Base-by-base conservation (phyloP, 768 basidiomycete genomes). In the Boletus rufocinnamomeus region DNA sequence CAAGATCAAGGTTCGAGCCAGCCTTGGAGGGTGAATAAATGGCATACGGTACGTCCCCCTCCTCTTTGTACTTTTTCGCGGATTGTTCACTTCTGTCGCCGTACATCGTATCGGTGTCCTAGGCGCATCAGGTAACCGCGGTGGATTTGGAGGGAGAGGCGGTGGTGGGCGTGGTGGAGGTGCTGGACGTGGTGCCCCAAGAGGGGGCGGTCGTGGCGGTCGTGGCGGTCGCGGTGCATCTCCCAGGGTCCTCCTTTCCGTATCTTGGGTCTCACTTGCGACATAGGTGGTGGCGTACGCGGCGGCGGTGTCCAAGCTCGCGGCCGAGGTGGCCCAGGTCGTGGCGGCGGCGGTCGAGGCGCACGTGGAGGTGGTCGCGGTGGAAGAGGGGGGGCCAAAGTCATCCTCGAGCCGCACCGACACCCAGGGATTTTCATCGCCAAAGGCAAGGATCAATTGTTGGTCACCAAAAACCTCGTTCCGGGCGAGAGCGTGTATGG, bases 401-500 rank as follows among this genome's bases (percentile, higher is more conserved):
- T 94, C 52, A 85, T 96, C 63, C 80, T 99, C 61, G 95, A 98
- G 74, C 95, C 96, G 0, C 97, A 99, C 80, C 83, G 89, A 70
- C 97, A 99, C 74, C 77, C 86, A 35, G 97, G 97, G 50, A 84
- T 99, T 52, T 99, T 98, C 79, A 90, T 99, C 69, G 97, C 97
- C 58, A 91, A 91, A 74, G 95, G 95, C 74, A 98, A 99, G 77
- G 97, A 98, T 69, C 88, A 92, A 68, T 84, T 98, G 76, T 80
- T 99, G 64, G 97, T 99, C 75, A 98, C 97, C 40, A 94, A 95
- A 79, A 98, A 98, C 76, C 84, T 99, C 72, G 94, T 92, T 41
- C 97, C 97, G 2, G 97, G 97, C 47, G 97, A 98, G 72, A 90
- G 91, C 8, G 96, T 99, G 11, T 99, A 99, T 73, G 97, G 97